Percentiles rank a stretch among this genome's conserved stretches.
Evolutionary conservation across 2,329 filamentous ascomycete genomes (phyloP).

Genomic region (Claviceps quebecensis): DNA sequence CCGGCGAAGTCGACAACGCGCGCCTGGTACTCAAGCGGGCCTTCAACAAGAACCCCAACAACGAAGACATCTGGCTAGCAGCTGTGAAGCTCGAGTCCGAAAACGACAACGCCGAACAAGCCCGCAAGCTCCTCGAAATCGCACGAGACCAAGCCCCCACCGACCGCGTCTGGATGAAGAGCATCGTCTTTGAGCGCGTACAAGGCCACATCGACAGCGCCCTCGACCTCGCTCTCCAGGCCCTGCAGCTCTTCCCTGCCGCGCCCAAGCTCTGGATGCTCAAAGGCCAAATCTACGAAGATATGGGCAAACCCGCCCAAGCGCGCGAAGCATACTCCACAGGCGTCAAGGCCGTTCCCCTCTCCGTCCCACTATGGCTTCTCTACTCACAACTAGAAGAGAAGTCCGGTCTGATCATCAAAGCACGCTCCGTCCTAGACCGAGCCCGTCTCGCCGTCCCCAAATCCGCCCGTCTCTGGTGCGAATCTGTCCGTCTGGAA

Average conservation of each 20-base stretch:
- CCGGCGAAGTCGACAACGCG: constrained; percentile 76
- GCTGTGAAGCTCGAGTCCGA: constrained; percentile 95
- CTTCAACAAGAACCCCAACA: constrained; percentile 90
- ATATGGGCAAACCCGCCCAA: constrained; percentile 62
- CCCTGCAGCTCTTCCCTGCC: constrained; percentile 71
- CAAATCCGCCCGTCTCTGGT: constrained; percentile 74
- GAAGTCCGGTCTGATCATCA: constrained; percentile 66
- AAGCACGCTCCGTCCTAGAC: constrained; percentile 87
- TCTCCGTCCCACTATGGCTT: constrained; percentile 78
- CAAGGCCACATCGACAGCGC: constrained; percentile 66
- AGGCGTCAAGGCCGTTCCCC: constrained; percentile 75
- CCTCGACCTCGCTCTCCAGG: constrained; percentile 76
- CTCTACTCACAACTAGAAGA: constrained; percentile 83
- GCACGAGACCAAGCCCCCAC: constrained; percentile 84
- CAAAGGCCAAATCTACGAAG: constrained; percentile 95
- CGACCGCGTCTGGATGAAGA: constrained; percentile 95
- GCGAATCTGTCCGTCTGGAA: constrained; percentile 87
- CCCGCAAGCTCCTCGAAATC: constrained; percentile 64
- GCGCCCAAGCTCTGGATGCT: constrained; percentile 93
- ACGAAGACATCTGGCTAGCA: constrained; percentile 95
- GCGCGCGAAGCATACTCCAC: constrained; percentile 82
- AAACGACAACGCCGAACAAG: constrained; percentile 67
- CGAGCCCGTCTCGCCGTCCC: constrained; percentile 77
- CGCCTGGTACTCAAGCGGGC: constrained; percentile 73
- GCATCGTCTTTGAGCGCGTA: constrained; percentile 82